A percentile compares a stretch with the other conserved stretches of the same genome.
Evolutionary conservation across 768 basidiomycete genomes (phyloP).

Genomic region (Amanita pseudoporphyria): DNA sequence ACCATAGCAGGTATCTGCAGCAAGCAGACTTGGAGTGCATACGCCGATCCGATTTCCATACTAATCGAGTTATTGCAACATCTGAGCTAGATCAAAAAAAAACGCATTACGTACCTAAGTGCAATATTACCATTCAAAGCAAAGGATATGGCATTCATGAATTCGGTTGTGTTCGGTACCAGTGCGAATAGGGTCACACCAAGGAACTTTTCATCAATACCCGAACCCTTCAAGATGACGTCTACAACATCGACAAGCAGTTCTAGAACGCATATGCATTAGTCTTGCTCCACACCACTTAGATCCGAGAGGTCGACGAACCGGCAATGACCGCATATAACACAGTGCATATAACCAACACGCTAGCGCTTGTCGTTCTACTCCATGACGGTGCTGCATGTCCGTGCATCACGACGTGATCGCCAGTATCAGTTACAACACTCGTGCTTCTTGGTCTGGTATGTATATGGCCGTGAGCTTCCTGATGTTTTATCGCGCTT

Average conservation of each 20-base stretch:
- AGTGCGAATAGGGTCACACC: slow-evolving; percentile 95
- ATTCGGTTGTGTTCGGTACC: slow-evolving; percentile 98
- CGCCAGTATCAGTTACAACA: slow-evolving; percentile 29
- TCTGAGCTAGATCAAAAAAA: neutral
- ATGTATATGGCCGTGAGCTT: slow-evolving; percentile 41
- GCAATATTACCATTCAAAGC: slow-evolving; percentile 96
- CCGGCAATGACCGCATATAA: slow-evolving; percentile 95
- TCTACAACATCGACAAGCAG: slow-evolving; percentile 94
- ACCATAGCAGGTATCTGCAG: slow-evolving; percentile 99
- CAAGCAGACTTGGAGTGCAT: slow-evolving; percentile 95
- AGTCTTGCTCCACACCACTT: neutral
- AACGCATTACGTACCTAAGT: slow-evolving; percentile 58
- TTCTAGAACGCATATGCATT: slow-evolving; percentile 39
- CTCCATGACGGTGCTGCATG: slow-evolving; percentile 99
- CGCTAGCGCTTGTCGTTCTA: slow-evolving; percentile 78
- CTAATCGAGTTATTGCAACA: slow-evolving; percentile 26
- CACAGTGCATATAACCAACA: slow-evolving; percentile 81
- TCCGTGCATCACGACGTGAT: slow-evolving; percentile 36
- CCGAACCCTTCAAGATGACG: slow-evolving; percentile 80
- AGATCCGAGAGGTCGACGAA: slow-evolving; percentile 25
- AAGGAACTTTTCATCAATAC: slow-evolving; percentile 95
- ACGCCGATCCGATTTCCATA: slow-evolving; percentile 99
- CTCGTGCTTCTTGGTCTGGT: slow-evolving; percentile 33
- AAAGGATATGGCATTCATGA: slow-evolving; percentile 99
- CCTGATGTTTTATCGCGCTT: slow-evolving; percentile 78